These are phyloP conservation scores for Psilocybe cubensis DNA, from an alignment of 768 basidiomycete genomes.

Conservation along the genomic window DNA sequence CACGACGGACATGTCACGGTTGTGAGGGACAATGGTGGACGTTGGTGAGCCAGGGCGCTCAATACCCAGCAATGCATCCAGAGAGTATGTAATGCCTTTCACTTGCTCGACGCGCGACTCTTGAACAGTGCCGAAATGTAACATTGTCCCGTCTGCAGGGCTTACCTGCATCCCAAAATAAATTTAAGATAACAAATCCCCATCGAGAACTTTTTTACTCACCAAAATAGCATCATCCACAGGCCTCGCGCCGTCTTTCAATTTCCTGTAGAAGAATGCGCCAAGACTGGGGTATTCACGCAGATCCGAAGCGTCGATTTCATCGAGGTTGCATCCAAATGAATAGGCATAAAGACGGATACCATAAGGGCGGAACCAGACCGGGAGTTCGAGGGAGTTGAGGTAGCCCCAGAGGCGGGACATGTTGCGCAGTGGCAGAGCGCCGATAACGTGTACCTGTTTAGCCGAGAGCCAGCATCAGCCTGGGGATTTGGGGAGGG, in stretches of 20 bases:
- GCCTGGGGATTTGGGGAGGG: background rate
- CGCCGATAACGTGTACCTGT: constrained; percentile 98
- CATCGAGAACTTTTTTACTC: constrained; percentile 20
- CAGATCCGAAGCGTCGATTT: constrained; percentile 82
- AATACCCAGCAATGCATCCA: constrained; percentile 90
- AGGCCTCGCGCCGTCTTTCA: constrained; percentile 82
- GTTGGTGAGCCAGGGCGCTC: constrained; percentile 53
- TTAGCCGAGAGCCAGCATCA: constrained; percentile 28
- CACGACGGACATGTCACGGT: constrained; percentile 62
- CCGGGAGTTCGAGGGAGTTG: constrained; percentile 90
- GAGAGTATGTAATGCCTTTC: constrained; percentile 96
- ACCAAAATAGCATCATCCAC: constrained; percentile 79
- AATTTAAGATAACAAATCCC: background rate
- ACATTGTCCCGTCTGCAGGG: constrained; percentile 91
- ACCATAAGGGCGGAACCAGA: constrained; percentile 94
- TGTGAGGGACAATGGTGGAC: constrained; percentile 39
- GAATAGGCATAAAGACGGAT: constrained; percentile 81
- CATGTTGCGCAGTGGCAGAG: constrained; percentile 90
- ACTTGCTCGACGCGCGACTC: constrained; percentile 90
- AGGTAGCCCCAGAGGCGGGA: constrained; percentile 98
- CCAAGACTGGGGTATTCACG: constrained; percentile 85
- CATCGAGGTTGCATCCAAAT: constrained; percentile 95
- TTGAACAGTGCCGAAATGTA: constrained; percentile 89
- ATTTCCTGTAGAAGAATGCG: constrained; percentile 91
- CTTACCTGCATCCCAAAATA: constrained; percentile 59